Conservation (phyloP, 2,329 filamentous ascomycete species). For the Neopestalotiopsis clavispora region DNA sequence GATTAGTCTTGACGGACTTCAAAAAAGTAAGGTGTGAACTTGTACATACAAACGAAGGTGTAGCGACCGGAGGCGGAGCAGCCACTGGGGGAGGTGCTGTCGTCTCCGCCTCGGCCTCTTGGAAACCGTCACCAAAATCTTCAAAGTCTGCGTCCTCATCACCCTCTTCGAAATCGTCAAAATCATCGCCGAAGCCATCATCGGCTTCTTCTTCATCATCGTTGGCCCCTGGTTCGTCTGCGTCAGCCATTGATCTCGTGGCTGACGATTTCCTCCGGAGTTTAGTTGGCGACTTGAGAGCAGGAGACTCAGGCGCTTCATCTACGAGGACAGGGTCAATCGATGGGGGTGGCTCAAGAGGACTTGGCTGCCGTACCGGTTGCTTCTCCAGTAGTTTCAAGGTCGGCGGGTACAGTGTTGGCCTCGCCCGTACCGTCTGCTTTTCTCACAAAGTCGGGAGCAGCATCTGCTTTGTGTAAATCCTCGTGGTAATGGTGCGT, state of each 20-base stretch:
- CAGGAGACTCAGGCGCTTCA: conserved; percentile 32
- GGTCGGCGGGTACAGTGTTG: conserved; percentile 30
- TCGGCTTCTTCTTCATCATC: conserved; percentile 34
- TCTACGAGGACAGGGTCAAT: conserved; percentile 43
- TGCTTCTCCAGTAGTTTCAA: conserved; percentile 35
- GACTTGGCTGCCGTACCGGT: conserved; percentile 42
- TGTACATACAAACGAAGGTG: conserved; percentile 51
- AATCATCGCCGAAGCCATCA: conserved; percentile 44
- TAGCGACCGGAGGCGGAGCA: conserved; percentile 40
- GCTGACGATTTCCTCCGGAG: conserved; percentile 34
- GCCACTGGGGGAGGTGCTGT: conserved; percentile 34
- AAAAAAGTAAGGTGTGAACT: conserved; percentile 33
- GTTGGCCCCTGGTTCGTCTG: conserved; percentile 33
- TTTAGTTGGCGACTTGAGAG: conserved; percentile 31
- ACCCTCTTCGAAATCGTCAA: conserved; percentile 68
- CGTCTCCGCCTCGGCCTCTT: conserved; percentile 53
- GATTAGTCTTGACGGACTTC: conserved; percentile 36
- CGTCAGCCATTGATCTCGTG: conserved; percentile 30
- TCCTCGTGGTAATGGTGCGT: conserved; percentile 49
- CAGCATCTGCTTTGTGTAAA: conserved; percentile 55
- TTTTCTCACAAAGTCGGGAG: conserved; percentile 54
- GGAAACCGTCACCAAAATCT: conserved; percentile 76
- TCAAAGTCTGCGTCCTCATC: conserved; percentile 62
- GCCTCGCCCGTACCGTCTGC: conserved; percentile 43
- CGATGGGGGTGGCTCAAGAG: conserved; percentile 38